Conservation (phyloP, 176 grass and related monocot species). For the Tuctoria greenei region DNA sequence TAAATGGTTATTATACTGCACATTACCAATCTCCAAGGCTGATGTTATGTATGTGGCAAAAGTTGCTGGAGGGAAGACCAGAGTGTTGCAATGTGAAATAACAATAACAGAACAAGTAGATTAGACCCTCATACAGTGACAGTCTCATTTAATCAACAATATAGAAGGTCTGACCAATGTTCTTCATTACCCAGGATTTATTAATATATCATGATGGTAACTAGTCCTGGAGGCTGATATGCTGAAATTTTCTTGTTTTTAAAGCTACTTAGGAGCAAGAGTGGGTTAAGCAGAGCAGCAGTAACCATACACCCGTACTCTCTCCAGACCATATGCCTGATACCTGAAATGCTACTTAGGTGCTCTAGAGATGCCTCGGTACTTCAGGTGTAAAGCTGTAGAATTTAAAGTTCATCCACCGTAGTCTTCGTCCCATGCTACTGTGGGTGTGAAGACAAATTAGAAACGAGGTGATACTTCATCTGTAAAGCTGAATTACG, state of each 20-base stretch:
- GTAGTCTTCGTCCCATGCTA: no score
- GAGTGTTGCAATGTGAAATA: constrained; percentile 82
- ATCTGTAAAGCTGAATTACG: no score
- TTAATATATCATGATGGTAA: constrained; percentile 34
- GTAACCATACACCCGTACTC: background rate
- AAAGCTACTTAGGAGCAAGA: constrained; percentile 22
- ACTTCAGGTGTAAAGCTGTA: constrained; percentile 35
- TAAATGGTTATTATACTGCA: constrained; percentile 71
- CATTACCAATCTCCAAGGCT: constrained; percentile 86
- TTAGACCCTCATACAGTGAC: constrained; percentile 14
- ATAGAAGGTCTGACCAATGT: constrained; percentile 18
- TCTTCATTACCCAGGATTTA: constrained; percentile 10
- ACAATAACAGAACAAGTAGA: constrained; percentile 26
- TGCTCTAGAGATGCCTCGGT: background rate
- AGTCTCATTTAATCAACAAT: constrained; percentile 32
- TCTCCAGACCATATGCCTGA: background rate
- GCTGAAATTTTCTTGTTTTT: constrained; percentile 15
- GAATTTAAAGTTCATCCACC: background rate
- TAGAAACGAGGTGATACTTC: no score
- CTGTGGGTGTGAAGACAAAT: no score
- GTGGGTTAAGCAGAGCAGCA: background rate
- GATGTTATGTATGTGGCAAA: constrained; percentile 90
- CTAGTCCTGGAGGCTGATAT: constrained; percentile 35
- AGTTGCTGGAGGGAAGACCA: constrained; percentile 59
- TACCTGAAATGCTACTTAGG: no score